Base-by-base conservation (phyloP, 2,329 filamentous ascomycete species). In the Aspergillus ochraceus region DNA sequence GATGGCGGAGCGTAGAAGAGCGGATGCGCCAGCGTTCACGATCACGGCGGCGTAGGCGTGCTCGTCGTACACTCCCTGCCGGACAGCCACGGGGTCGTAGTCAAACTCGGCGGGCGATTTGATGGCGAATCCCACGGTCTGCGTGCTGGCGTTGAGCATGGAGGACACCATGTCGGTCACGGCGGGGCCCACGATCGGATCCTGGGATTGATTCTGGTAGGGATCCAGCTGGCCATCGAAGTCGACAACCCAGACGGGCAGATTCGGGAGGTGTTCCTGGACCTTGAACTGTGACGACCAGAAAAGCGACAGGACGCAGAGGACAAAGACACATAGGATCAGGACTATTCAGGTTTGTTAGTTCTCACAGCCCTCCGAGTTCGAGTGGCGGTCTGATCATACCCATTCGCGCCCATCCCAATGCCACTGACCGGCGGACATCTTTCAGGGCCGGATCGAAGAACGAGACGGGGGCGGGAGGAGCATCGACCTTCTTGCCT, bases 41-140 rank as follows among this genome's bases (percentile, higher is more conserved):
- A 89, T 80, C 51, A 89, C 80, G 0, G 87, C 86, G 0, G 83
- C 86, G 79, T 83, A 89, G 10, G 81, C 80, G 30, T 86, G 74
- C 64, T 81, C 83, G 57, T 88, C 77, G 68, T 87, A 88, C 1
- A 89, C 78, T 3, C 79, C 82, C 65, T 84, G 80, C 4, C 85
- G 81, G 2, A 88, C 86, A 17, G 77, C 76, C 36, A 82, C 74
- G 0, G 84, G 83, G 57, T 88, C 83, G 65, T 84, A 79, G 64
- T 81, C 71, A 74, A 87, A 89, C 4, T 81, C 74, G 2, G 79
- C 75, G 0, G 84, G 76, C 0, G 79, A 68, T 3, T 81, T 74
- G 42, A 84, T 76, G 0, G 68, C 74, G 67, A 80, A 88, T 3
- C 85, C 85, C 0, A 88, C 78, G 77, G 0, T 76, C 74, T 9